Conservation (phyloP, 108 stramenopile genomes). For the Nannochloropsis oceanica region DNA sequence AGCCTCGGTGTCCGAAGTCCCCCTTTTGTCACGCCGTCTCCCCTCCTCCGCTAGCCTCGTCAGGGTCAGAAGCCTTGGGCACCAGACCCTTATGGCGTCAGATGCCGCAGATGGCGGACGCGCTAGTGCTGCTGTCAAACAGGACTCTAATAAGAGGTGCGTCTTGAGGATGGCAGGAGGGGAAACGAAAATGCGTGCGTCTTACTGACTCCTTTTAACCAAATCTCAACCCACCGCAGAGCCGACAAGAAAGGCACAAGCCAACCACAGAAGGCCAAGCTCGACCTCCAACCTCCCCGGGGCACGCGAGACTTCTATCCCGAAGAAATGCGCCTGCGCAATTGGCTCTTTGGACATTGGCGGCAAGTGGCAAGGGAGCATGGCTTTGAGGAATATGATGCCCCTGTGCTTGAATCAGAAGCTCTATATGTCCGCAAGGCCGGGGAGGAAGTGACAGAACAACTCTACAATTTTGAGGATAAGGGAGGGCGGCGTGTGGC, state of each 20-base stretch:
- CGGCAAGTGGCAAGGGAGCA: conserved; percentile 52
- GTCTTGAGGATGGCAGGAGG: not conserved
- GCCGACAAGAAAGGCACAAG: not conserved
- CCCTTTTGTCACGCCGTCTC: not conserved
- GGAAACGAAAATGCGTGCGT: not conserved
- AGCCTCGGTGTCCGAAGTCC: not conserved
- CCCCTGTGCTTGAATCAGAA: conserved; percentile 82
- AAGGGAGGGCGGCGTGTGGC: conserved; percentile 74
- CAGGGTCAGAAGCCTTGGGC: not conserved
- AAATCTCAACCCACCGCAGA: not conserved
- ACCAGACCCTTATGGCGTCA: not conserved
- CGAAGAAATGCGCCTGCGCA: conserved; percentile 64
- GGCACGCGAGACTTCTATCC: conserved; percentile 95
- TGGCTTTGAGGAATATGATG: conserved; percentile 92
- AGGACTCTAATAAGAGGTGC: conserved; percentile 7
- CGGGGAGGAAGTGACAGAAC: conserved; percentile 93
- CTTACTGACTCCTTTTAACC: no score
- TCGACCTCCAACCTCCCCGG: conserved; percentile 85
- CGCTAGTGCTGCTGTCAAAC: conserved; percentile 20
- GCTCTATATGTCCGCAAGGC: conserved; percentile 86
- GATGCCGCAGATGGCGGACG: not conserved
- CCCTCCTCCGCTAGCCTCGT: not conserved
- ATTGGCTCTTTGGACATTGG: conserved; percentile 67
- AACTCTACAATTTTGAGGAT: conserved; percentile 91
- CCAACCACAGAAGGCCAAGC: not conserved